Evolutionary conservation across 306 rosid species (phyloP), one percentile per base, ranked within the genome.

Genomic region (Prunus dulcis): DNA sequence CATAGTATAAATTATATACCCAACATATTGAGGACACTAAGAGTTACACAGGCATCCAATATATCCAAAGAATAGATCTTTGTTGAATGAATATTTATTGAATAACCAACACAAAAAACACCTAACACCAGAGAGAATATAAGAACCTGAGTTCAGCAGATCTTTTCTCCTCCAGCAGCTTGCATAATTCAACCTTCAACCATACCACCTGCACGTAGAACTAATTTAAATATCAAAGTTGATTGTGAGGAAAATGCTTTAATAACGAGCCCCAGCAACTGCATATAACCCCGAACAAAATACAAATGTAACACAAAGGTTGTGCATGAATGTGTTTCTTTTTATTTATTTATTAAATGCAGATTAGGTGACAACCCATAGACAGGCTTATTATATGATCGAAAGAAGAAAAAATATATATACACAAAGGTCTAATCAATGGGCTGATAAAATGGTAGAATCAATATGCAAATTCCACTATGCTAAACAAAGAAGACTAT

Each of bases 121-220:
- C n/a, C 27, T 66, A 12, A 61, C 30, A 73, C 14, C 32, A 71
- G 43, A 52, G 53, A 28, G 25, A 72, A 79, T 78, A 71, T 73
- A 79, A 46, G 50, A 78, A 95, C 99, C 97, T 91, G 70, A 95
- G 93, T 81, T 89, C 76, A 82, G 96, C 81, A 53, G 99, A 95
- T 89, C 99, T 86, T 87, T 89, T 92, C 28, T 95, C 97, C 82
- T 90, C 99, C 76, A 95, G 89, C 83, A 86, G 79, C 80, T 82
- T 88, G 84, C 99, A 92, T 57, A 95, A 87, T 68, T 92, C 97
- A 88, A 82, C 90, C 87, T 95, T 95, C 82, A 95, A 85, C 89
- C 93, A 88, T 53, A 85, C 92, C 69, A 95, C 93, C 99, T 95
- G 96, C 90, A 86, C 10, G 23, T 45, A 72, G 82, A 69, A 79